Conservation (phyloP, 106 monocot genomes). For the Acorus gramineus region DNA sequence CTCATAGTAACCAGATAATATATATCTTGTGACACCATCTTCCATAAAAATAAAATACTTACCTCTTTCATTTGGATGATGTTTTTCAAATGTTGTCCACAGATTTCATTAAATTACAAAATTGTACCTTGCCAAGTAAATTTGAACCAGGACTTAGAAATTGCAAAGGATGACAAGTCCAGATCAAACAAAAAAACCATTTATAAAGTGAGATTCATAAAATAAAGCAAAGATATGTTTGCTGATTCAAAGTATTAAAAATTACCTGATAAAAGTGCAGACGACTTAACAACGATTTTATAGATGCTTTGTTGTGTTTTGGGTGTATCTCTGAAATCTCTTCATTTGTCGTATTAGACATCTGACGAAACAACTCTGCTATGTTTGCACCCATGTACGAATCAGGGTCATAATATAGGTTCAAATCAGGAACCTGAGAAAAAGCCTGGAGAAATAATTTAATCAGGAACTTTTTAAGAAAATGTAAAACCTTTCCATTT, state of each 20-base stretch:
- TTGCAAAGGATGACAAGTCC: too few relatives aligned
- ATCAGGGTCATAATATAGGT: conserved; percentile 96
- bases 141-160: too few relatives aligned
- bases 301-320: conserved; percentile 64
- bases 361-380: conserved; percentile 73
- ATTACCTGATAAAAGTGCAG: conserved; percentile 80
- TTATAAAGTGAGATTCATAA: neutral
- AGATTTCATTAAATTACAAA: too few relatives aligned
- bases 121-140: too few relatives aligned
- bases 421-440: conserved; percentile 76
- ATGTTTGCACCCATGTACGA: conserved; percentile 99
- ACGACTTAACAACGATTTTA: conserved; percentile 45
- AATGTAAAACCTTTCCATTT: too few relatives aligned
- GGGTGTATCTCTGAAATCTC: conserved; percentile 80
- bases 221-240: neutral
- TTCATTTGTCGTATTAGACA: conserved; percentile 71
- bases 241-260: neutral
- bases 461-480: neutral
- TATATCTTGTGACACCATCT: too few relatives aligned
- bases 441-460: conserved; percentile 49
- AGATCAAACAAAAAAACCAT: neutral
- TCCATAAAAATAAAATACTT: too few relatives aligned
- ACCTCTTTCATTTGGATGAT: too few relatives aligned
- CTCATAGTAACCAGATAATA: too few relatives aligned
- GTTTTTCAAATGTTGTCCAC: too few relatives aligned